Evolutionary conservation across 2,329 filamentous ascomycete species (phyloP), one percentile per base, ranked within the genome.

Genomic region (Calonectria pseudoreteaudii): DNA sequence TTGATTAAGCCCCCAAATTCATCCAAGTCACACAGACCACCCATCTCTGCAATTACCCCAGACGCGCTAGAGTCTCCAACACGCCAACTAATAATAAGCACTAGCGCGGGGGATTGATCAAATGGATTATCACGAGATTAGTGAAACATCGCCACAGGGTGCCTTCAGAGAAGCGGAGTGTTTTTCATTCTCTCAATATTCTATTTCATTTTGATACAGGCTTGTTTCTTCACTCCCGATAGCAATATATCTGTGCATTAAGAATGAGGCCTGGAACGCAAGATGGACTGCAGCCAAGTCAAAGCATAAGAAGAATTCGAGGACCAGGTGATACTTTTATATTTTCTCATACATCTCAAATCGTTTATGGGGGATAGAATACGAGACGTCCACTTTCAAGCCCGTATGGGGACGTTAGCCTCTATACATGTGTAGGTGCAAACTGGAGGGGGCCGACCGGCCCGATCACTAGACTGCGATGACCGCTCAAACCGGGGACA

Each of bases 71-170:
- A 47, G n/a, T 23, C 10, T 47, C 44, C n/a, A 47, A 47, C 44
- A 20, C 10, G 23, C 20, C 44, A n/a, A 47, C 41, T 9, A n/a
- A n/a, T 14, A 20, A n/a, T 16, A 47, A 47, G 16, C 20, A 47
- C 4, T 4, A 23, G n/a, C n/a, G n/a, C 9, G 44, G 4, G 20
- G n/a, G 44, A 20, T 23, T 47, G 44, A 13, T n/a, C 2, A 20
- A n/a, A 23, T 23, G 5, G 0, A 6, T 13, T 4, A 47, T 23
- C 3, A 4, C 3, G 20, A 9, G 9, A 9, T 4, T 10, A 4
- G 10, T 23, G 5, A 47, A 47, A 23, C 9, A 44, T 20, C 44
- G 11, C 20, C 41, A 10, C 20, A n/a, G 41, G 4, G 13, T 0
- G 1, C 13, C 7, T 11, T 6, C 13, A 2, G 10, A 47, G 1